These are phyloP conservation scores for Mycena pura DNA, from an alignment of 768 basidiomycete genomes.

Conservation along the genomic window DNA sequence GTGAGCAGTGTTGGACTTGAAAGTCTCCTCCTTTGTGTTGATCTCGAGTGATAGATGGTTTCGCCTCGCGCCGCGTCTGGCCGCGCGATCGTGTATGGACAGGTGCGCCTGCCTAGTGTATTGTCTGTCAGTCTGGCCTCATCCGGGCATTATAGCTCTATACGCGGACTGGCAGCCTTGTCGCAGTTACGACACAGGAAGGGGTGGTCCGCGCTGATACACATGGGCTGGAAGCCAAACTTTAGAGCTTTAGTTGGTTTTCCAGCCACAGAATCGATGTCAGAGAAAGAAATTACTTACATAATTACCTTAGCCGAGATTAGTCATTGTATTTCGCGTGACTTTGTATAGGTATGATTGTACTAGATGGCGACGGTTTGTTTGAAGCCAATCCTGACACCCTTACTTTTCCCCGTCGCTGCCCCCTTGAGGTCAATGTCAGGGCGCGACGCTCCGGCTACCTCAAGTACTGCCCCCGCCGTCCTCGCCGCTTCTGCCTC, in stretches of 20 bases:
- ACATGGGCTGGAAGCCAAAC: slow-evolving; percentile 44
- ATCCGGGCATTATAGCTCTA: too few relatives aligned
- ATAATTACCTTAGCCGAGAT: too few relatives aligned
- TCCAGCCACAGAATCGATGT: too few relatives aligned
- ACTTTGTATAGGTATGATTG: not conserved
- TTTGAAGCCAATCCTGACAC: slow-evolving; percentile 12
- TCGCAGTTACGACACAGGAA: slow-evolving; percentile 84
- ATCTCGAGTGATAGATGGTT: too few relatives aligned
- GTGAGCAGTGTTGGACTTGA: slow-evolving; percentile 48
- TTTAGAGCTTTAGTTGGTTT: too few relatives aligned
- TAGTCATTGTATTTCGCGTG: too few relatives aligned
- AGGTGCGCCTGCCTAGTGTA: slow-evolving; percentile 61
- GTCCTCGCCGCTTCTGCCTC: not conserved
- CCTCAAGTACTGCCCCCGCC: not conserved
- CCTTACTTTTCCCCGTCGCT: not conserved
- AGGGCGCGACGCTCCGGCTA: too few relatives aligned
- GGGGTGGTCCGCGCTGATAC: slow-evolving; percentile 72
- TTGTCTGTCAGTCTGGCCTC: too few relatives aligned
- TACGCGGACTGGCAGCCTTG: slow-evolving; percentile 65
- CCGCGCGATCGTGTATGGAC: slow-evolving; percentile 72
- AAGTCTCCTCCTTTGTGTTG: too few relatives aligned
- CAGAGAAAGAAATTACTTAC: too few relatives aligned
- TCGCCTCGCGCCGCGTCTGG: slow-evolving; percentile 71
- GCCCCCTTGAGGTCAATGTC: not conserved
- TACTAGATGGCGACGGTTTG: slow-evolving; percentile 12